Evolutionary conservation across 75 land plant species (phyloP), one percentile per base, ranked within the genome.

Genomic region (Isoetes taiwanensis): DNA sequence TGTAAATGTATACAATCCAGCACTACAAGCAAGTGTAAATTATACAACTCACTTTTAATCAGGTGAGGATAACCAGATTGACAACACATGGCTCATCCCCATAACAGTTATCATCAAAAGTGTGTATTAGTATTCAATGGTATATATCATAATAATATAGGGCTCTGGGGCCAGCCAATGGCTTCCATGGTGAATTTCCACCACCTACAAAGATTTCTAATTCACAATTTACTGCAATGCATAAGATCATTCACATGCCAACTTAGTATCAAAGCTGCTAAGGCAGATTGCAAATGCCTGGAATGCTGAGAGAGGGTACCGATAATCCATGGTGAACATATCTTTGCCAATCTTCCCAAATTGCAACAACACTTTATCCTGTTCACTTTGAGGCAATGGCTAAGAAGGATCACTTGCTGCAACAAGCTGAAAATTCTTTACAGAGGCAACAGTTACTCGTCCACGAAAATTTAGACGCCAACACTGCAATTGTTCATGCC

Each of bases 321-420:
- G 41, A 34, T 76, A 76, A 52, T 76, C 78, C 78, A 76, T 76
- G 25, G 75, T 71, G 32, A 76, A 76, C n/a, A 71, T 58, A 23
- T 76, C 78, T 41, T 76, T 62, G 0, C 76, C 65, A 39, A 71
- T 61, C 66, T 76, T 71, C 2, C 78, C 78, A 53, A 76, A 76
- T 28, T 76, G 78, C 11, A 76, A 61, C 14, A 76, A 41, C 1
- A 71, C 58, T 56, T 66, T 76, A 32, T 76, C 78, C 32, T 61
- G 75, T 11, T 76, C 78, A 28, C 52, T 43, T 55, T 2, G 28
- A 30, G 16, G 50, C n/a, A n/a, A n/a, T n/a, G 50, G 50, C 19
- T 46, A n/a, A n/a, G n/a, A n/a, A n/a, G n/a, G 50, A 2, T 57
- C 50, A 5, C 21, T 23, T 8, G 50, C 50, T 46, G 50, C 50